phyloP scores from a whole-genome alignment of 148 eudicot species.

The Chenopodium berlandieri region DNA sequence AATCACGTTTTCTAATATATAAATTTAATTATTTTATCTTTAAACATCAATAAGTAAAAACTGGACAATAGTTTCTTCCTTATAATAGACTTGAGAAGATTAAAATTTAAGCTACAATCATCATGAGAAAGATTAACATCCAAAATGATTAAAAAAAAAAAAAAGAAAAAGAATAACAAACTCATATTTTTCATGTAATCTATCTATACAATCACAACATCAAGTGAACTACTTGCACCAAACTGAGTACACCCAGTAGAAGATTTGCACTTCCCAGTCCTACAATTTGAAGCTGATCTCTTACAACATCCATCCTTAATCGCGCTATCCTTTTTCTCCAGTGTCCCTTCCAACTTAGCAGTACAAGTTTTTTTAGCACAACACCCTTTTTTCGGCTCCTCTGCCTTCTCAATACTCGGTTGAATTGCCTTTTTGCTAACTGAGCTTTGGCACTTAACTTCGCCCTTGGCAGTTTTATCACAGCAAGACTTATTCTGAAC shows the following conservation, averaged over 20 bases:
- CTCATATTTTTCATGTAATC: no score
- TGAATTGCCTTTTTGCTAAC: not conserved
- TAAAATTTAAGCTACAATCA: no score
- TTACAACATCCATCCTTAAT: conserved; percentile 16
- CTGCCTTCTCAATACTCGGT: not conserved
- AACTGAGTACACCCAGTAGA: not conserved
- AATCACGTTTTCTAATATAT: no score
- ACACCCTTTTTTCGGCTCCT: conserved; percentile 11
- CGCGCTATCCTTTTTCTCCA: not conserved
- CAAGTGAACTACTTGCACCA: conserved; percentile 8
- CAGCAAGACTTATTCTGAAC: conserved; percentile 6
- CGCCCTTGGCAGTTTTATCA: conserved; percentile 5
- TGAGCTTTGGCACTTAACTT: conserved; percentile 7
- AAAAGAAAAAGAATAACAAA: no score
- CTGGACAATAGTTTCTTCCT: no score
- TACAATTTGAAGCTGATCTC: conserved; percentile 9
- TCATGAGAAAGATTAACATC: no score
- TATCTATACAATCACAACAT: not conserved
- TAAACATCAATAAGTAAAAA: no score
- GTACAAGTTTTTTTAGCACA: conserved; percentile 12
- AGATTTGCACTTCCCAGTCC: conserved; percentile 5
- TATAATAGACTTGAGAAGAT: no score
- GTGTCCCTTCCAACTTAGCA: not conserved
- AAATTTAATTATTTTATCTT: no score
- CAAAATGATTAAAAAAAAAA: no score